Evolutionary conservation across 768 basidiomycete genomes (phyloP).

Genomic region (Serpula lacrymans): DNA sequence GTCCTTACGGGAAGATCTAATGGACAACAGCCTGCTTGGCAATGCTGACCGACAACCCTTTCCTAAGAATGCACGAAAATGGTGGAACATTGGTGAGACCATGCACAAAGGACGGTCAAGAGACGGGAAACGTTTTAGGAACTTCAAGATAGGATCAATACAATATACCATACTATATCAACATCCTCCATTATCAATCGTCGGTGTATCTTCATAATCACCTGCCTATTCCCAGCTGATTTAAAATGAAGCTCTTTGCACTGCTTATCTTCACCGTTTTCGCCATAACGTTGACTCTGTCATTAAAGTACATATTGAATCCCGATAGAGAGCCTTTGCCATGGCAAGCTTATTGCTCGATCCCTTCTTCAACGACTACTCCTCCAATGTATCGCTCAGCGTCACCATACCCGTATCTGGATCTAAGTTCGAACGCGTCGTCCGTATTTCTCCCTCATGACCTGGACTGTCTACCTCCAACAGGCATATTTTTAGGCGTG

Average conservation of each 20-base stretch:
- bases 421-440: constrained; percentile 26
- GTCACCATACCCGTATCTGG: constrained; percentile 36
- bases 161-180: constrained; percentile 68
- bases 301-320: constrained; percentile 89
- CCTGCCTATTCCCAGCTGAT: constrained; percentile 5
- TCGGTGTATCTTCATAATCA: constrained; percentile 36
- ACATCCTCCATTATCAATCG: constrained; percentile 77
- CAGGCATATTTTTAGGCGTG: constrained; percentile 84
- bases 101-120: constrained; percentile 52
- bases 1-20: too few relatives aligned
- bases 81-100: constrained; percentile 46
- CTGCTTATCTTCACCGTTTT: constrained; percentile 77
- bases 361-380: constrained; percentile 47
- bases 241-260: constrained; percentile 53
- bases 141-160: constrained; percentile 52
- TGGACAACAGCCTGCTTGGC: too few relatives aligned
- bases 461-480: constrained; percentile 74
- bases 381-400: constrained; percentile 41
- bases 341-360: constrained; percentile 90
- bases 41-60: too few relatives aligned
- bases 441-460: constrained; percentile 68
- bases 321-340: constrained; percentile 94
- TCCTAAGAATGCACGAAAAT: too few relatives aligned
- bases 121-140: constrained; percentile 43
- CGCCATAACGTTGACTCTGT: constrained; percentile 78